Base-by-base conservation (phyloP, 31 red algal genomes). In the Porphyra umbilicalis region DNA sequence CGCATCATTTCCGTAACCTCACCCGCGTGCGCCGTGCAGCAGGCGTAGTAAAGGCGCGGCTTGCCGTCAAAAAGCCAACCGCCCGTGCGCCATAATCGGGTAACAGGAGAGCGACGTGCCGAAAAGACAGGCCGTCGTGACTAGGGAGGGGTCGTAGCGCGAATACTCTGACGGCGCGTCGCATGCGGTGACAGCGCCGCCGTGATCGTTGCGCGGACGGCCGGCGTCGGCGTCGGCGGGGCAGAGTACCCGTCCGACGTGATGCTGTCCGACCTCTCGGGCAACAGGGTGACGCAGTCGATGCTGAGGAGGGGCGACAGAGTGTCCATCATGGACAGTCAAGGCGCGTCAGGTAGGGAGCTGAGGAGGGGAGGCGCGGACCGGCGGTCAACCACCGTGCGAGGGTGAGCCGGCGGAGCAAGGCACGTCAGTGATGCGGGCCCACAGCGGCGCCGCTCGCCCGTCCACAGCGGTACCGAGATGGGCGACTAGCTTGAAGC, bases 21-120 rank as follows among this genome's bases (percentile, higher is more conserved):
- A 10, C 75, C 36, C 30, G 74, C 68, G 76, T 84, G 83, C 16
- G 83, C 83, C 30, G 77, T 71, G 68, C 83, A 84, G 68, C 77
- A 84, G 76, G 34, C 46, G 76, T 74, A 84, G 30, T 33, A 76
- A 84, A 84, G n/a, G 75, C 76, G 36, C 37, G 39, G 15, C 74
- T 76, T 0, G 83, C 75, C 0, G 83, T 76, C 20, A 84, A 20
- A 77, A 84, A 84, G 4, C 84, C 30, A 39, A 37, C 6, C 77
- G 84, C 44, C 77, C 79, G 11, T 80, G 35, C 25, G 77, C 77
- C 13, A 86, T 34, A 77, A 86, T 6, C 33, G 77, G 77, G 39
- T 86, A 86, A 46, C 80, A 86, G 75, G 35, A 38, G 44, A 39
- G 75, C 35, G 79, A 36, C 38, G 38, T 77, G 35, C 84, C 84